phyloP scores from a whole-genome alignment of 805 yeast species.

The Myxozyma udenii region DNA sequence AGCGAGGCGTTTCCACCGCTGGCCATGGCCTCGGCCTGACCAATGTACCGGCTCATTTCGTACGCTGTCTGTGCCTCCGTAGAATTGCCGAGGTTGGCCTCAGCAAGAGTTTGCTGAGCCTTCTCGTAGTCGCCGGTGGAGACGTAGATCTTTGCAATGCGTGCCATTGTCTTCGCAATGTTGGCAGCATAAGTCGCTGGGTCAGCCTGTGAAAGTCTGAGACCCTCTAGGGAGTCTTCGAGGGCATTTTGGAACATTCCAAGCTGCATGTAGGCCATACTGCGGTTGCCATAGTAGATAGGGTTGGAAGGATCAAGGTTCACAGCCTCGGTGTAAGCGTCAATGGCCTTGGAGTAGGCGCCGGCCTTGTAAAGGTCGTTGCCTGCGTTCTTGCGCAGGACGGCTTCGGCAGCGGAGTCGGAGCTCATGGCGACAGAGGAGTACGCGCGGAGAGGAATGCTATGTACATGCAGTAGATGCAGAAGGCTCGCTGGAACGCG shows the following conservation, averaged over 20 bases:
- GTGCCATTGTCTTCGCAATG: slow-evolving; percentile 37
- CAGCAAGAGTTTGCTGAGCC: slow-evolving; percentile 36
- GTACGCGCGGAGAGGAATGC: not conserved
- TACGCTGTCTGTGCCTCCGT: slow-evolving; percentile 35
- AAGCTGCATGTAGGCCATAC: slow-evolving; percentile 42
- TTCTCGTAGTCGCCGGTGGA: slow-evolving; percentile 39
- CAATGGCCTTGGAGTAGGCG: slow-evolving; percentile 40
- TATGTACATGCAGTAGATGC: not conserved
- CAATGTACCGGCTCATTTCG: slow-evolving; percentile 40
- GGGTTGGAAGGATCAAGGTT: slow-evolving; percentile 39
- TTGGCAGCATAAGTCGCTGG: slow-evolving; percentile 34
- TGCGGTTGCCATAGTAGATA: slow-evolving; percentile 41
- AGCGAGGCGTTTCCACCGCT: slow-evolving; percentile 33
- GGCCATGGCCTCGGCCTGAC: slow-evolving; percentile 37
- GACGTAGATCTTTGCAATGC: slow-evolving; percentile 40
- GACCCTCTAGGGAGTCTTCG: slow-evolving; percentile 38
- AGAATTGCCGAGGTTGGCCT: slow-evolving; percentile 30
- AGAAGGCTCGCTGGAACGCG: too few relatives aligned
- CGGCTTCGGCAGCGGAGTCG: slow-evolving; percentile 12
- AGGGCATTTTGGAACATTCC: slow-evolving; percentile 38
- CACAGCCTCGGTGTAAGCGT: slow-evolving; percentile 26
- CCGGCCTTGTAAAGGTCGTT: slow-evolving; percentile 41
- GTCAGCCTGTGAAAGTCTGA: slow-evolving; percentile 6
- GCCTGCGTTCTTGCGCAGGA: slow-evolving; percentile 37
- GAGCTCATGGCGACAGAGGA: not conserved